A percentile compares a stretch with the other conserved stretches of the same genome.
Conservation (phyloP, 345 rosid genomes). For the Psidium guajava region DNA sequence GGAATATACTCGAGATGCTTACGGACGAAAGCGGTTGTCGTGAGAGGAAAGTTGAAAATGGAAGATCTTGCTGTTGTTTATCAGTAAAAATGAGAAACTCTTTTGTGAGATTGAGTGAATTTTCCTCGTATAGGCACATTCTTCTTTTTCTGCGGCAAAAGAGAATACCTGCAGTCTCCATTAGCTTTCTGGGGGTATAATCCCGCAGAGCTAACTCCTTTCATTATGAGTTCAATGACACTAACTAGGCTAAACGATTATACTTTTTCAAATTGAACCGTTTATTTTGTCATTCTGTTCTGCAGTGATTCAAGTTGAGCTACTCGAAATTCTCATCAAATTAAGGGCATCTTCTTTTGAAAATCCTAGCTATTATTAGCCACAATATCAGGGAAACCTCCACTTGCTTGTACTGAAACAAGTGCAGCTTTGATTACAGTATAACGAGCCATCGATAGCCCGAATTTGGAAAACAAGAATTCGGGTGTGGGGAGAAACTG, state of each 20-base stretch:
- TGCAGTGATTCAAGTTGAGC: too few relatives aligned
- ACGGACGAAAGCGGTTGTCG: neutral
- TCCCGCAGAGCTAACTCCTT: neutral
- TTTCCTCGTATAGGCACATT: neutral
- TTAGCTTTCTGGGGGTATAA: neutral
- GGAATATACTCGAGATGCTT: neutral
- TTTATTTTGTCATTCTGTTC: neutral
- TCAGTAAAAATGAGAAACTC: neutral
- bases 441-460: neutral
- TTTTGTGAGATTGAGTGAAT: neutral
- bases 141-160: too few relatives aligned
- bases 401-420: neutral
- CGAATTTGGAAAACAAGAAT: neutral
- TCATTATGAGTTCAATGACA: neutral
- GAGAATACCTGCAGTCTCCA: too few relatives aligned
- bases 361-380: neutral
- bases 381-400: neutral
- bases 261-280: neutral
- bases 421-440: neutral
- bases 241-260: neutral
- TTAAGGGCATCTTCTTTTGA: neutral
- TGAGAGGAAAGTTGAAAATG: neutral
- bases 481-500: neutral
- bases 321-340: neutral
- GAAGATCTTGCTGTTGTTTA: neutral